Base-by-base conservation (phyloP, 2,329 filamentous ascomycete genomes). In the Pseudodiploospora longispora region DNA sequence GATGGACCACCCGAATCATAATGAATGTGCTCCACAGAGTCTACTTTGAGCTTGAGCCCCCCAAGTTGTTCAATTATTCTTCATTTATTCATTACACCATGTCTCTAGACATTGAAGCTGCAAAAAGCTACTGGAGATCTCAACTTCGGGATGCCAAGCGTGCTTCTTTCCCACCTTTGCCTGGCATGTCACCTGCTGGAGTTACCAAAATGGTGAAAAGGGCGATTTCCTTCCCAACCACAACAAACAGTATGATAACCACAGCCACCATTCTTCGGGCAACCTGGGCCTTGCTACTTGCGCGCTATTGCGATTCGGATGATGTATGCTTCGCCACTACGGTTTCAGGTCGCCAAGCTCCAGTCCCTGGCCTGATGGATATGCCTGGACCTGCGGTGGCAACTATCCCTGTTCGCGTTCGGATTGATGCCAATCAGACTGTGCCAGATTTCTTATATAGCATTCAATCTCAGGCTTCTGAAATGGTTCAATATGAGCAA, bases 401-500 rank as follows among this genome's bases (percentile, higher is more conserved):
- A 2, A 54, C 50, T 5, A 37, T 52, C 10, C 51, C 52, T 4
- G 42, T 52, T 10, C 46, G 52, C 7, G 38, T 52, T 10, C 34
- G 31, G 1, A 5, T 55, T 4, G 43, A 45, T n/a, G 37, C 30
- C 19, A 38, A 38, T 10, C 37, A 46, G 43, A 30, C 47, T 6
- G 44, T 41, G n/a, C 35, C 12, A 1, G 31, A 41, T 6, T 48
- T 50, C 19, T 46, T 56, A 5, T 36, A 41, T 6, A 42, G 40
- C 10, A 30, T 55, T 2, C 52, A 53, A 12, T 41, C 35, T 6
- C 47, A 53, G 7, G 50, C 50, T 1, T 35, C 47, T 1, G 41
- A 50, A 6, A 53, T 55, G 48, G 50, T 55, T 19, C 43, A 52
- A 1, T 55, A 52, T 38, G 55, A 58, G 30, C 55, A 58, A 7